These are phyloP conservation scores for Phtheirospermum japonicum DNA, from an alignment of 257 asterid genomes.

Conservation along the genomic window DNA sequence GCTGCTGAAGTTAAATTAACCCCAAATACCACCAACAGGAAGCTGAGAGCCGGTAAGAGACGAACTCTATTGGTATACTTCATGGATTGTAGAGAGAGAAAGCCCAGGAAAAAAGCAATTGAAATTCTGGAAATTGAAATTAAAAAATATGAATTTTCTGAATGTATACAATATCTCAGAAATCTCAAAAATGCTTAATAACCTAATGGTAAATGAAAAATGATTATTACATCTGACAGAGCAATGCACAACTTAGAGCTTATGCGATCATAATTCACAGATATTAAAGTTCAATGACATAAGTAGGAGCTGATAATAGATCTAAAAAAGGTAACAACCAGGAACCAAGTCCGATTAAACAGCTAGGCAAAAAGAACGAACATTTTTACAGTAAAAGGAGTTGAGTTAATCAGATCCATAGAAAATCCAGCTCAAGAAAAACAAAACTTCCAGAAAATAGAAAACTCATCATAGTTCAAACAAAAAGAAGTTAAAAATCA, in stretches of 20 bases:
- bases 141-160: background rate
- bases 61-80: constrained; percentile 12
- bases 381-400: background rate
- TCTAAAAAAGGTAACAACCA: background rate
- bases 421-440: background rate
- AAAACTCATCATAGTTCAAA: background rate
- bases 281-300: background rate
- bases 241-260: background rate
- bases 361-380: background rate
- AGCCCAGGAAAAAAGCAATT: background rate
- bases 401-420: background rate
- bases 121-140: constrained; percentile 14
- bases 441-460: background rate
- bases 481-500: background rate
- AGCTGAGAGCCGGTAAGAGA: constrained; percentile 11
- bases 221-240: background rate
- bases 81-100: constrained; percentile 15
- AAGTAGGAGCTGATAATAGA: background rate
- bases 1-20: constrained; percentile 36
- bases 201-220: background rate
- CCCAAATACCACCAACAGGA: constrained; percentile 24
- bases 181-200: background rate
- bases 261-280: background rate
- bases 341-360: background rate
- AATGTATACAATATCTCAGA: background rate